These are phyloP conservation scores for Solanum aculeatissimum DNA, from an alignment of 305 asterid species.

Conservation along the genomic window DNA sequence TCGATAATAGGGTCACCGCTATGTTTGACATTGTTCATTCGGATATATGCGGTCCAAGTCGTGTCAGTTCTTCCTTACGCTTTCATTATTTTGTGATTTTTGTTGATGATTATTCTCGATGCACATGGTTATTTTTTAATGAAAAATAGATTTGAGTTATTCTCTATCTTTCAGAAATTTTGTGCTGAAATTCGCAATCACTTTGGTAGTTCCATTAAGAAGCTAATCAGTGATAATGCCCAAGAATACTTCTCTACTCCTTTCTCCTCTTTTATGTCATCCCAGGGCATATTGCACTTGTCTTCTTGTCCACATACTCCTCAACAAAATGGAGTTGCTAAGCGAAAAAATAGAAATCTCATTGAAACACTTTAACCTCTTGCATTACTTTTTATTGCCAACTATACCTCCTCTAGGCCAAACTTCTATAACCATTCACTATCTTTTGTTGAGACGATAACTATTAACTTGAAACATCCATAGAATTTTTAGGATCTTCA, in stretches of 20 bases:
- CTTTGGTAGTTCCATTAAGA: background rate
- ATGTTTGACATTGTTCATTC: background rate
- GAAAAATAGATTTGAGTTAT: background rate
- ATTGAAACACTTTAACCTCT: background rate
- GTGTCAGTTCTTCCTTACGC: background rate
- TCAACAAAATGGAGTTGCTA: background rate
- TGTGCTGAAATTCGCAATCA: background rate
- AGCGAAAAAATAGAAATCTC: background rate
- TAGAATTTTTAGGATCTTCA: background rate
- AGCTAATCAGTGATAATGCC: background rate
- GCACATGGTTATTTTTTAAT: background rate
- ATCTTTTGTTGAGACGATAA: background rate
- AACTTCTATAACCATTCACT: background rate
- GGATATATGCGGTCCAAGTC: background rate
- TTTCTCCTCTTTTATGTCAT: background rate
- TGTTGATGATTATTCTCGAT: background rate
- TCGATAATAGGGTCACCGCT: background rate
- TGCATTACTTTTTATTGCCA: background rate
- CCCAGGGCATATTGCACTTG: background rate
- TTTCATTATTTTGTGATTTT: background rate
- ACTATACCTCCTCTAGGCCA: background rate
- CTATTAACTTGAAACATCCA: background rate
- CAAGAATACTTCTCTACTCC: background rate
- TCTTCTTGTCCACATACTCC: background rate
- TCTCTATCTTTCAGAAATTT: background rate